Conservation (phyloP, 1,284 basidiomycete species). For the Afroboletus lepidellus region DNA sequence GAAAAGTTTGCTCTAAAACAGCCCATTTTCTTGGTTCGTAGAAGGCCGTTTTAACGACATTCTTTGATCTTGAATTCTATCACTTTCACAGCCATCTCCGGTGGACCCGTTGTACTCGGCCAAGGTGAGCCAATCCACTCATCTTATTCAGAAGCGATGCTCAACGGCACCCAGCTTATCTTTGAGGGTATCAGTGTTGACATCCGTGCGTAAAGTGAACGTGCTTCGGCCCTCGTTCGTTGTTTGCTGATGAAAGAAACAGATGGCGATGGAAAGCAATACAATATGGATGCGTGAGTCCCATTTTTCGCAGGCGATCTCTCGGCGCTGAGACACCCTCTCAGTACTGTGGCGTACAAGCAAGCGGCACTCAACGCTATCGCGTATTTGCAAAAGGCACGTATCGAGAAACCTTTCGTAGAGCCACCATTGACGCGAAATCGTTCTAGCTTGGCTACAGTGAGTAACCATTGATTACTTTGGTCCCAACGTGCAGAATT, state of each 20-base stretch:
- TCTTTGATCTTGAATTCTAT: not conserved
- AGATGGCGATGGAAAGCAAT: constrained; percentile 75
- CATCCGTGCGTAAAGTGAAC: constrained; percentile 45
- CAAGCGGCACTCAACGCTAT: constrained; percentile 78
- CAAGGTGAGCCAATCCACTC: constrained; percentile 41
- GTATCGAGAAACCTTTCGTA: constrained; percentile 26
- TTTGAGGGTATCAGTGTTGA: constrained; percentile 78
- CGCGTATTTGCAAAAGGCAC: constrained; percentile 70
- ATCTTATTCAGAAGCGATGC: not conserved
- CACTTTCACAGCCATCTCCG: constrained; percentile 57
- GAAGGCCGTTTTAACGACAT: not conserved
- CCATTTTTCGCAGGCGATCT: not conserved
- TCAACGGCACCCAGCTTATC: constrained; percentile 43
- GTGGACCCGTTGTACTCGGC: constrained; percentile 72
- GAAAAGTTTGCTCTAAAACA: constrained; percentile 74
- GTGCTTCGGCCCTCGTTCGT: not conserved
- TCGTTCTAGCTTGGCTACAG: constrained; percentile 58
- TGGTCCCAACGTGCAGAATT: not conserved
- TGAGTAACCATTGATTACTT: constrained; percentile 35
- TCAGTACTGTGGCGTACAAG: constrained; percentile 72
- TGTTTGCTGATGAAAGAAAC: constrained; percentile 2
- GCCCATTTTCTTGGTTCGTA: constrained; percentile 66
- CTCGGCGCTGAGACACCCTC: not conserved
- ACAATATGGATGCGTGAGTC: constrained; percentile 73
- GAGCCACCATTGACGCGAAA: not conserved